A percentile compares a stretch with the other conserved stretches of the same genome.
phyloP scores from a whole-genome alignment of 805 yeast genomes.

The Zygosaccharomyces gambellarensis region DNA sequence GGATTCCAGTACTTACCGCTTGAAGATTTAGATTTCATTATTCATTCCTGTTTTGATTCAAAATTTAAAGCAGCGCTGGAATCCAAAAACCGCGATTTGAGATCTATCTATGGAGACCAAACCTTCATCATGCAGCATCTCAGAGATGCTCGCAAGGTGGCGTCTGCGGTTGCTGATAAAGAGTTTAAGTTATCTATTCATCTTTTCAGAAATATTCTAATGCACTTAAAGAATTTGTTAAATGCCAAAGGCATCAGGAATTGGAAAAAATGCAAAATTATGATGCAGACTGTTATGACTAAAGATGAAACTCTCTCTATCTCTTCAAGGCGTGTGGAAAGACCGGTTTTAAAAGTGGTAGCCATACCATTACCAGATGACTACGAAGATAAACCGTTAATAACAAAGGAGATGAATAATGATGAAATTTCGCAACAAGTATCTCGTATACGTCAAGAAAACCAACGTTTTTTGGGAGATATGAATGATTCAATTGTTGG shows the following conservation, averaged over 20 bases:
- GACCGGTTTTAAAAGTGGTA: slow-evolving; percentile 33
- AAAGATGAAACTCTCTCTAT: slow-evolving; percentile 5
- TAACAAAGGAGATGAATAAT: slow-evolving; percentile 10
- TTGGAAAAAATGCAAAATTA: slow-evolving; percentile 24
- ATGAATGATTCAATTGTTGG: slow-evolving; percentile 30
- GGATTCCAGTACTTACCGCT: slow-evolving; percentile 89
- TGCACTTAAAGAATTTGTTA: slow-evolving; percentile 32
- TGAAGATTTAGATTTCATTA: slow-evolving; percentile 59
- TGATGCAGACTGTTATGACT: slow-evolving; percentile 19
- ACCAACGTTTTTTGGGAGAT: slow-evolving; percentile 19
- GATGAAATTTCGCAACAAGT: slow-evolving; percentile 15
- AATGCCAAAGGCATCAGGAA: slow-evolving; percentile 9
- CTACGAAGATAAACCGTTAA: slow-evolving; percentile 23
- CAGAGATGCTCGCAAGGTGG: slow-evolving; percentile 22
- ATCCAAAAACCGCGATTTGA: slow-evolving; percentile 12
- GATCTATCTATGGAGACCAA: slow-evolving; percentile 22
- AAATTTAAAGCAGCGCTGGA: slow-evolving; percentile 15
- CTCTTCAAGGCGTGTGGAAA: slow-evolving; percentile 9
- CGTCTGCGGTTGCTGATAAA: slow-evolving; percentile 48
- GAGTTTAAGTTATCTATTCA: slow-evolving; percentile 62
- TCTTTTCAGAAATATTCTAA: slow-evolving; percentile 46
- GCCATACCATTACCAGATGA: slow-evolving; percentile 32
- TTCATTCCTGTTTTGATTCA: slow-evolving; percentile 44
- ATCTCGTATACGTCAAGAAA: slow-evolving; percentile 13
- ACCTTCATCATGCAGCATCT: slow-evolving; percentile 21